Base-by-base conservation (phyloP, 2,329 filamentous ascomycete species). In the Purpureocillium lavendulum region DNA sequence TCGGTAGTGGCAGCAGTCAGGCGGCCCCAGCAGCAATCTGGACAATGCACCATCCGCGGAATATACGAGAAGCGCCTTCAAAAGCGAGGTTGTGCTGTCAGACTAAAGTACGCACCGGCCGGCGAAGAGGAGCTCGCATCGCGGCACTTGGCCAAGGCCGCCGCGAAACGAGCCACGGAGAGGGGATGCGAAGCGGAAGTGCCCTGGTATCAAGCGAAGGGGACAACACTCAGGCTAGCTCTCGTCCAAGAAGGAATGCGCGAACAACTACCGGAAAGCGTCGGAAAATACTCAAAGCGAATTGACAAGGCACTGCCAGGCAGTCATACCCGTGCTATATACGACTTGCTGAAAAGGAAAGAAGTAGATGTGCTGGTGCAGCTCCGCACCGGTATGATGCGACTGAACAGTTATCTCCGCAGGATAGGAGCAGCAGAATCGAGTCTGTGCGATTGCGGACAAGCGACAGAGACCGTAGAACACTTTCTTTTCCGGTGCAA, bases 1-100 rank as follows among this genome's bases (percentile, higher is more conserved):
- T 47, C 40, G 24, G 18, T 39, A 17, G 37, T 48, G 29, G 28
- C 42, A 31, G 45, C 35, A 30, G 40, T 45, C 28, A 26, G 13
- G 10, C 30, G 33, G 35, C 45, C 42, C 1, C 42, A 30, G 26
- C 44, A 45, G 32, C 42, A 45, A 24, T 44, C 43, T 4, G 44
- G 46, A 2, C 44, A 46, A 21, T 28, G 7, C 35, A 38, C 40
- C 16, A 42, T 46, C 21, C 41, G 37, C 2, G 26, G 36, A 37
- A 45, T 47, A 32, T 40, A 44, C 35, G 34, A 32, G 17, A 30
- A 44, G 16, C 32, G 29, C 34, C 24, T 45, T 5, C 6, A 8
- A 32, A 40, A 42, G n/a, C 38, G 39, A 30, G 18, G 33, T 1
- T 40, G 32, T 18, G 21, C 12, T 4, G 30, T 42, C 13, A 38